Conservation (phyloP, 75 land plant genomes). For the Pinus albicaulis region DNA sequence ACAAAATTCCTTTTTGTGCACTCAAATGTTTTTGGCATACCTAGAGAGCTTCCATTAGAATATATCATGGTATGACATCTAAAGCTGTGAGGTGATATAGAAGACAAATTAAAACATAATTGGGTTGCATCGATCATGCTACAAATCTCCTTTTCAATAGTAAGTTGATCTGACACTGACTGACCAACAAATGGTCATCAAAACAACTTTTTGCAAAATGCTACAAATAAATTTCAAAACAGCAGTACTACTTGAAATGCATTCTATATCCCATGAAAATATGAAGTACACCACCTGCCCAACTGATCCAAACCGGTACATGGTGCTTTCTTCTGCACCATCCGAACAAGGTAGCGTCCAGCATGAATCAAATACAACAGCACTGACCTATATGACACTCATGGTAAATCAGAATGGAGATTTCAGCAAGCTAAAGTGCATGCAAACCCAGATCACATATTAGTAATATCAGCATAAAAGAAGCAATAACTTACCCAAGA, state of each 20-base stretch:
- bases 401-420: not conserved
- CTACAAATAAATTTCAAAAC: not conserved
- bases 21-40: no score
- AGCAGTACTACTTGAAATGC: not conserved
- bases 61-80: no score
- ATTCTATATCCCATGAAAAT: not conserved
- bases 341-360: constrained; percentile 28
- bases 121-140: no score
- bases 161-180: no score
- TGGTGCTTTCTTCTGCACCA: constrained; percentile 22
- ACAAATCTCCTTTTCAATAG: no score
- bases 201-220: no score
- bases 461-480: not conserved
- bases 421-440: not conserved
- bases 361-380: constrained; percentile 39
- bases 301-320: constrained; percentile 48
- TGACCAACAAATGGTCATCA: no score
- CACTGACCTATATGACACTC: constrained; percentile 34
- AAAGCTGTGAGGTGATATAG: no score
- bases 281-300: constrained; percentile 24
- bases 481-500: constrained; percentile 28
- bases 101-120: no score
- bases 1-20: no score
- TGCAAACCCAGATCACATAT: not conserved
- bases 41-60: no score